These are phyloP conservation scores for Phytophthora melonis DNA, from an alignment of 352 stramenopile genomes.

Conservation along the genomic window DNA sequence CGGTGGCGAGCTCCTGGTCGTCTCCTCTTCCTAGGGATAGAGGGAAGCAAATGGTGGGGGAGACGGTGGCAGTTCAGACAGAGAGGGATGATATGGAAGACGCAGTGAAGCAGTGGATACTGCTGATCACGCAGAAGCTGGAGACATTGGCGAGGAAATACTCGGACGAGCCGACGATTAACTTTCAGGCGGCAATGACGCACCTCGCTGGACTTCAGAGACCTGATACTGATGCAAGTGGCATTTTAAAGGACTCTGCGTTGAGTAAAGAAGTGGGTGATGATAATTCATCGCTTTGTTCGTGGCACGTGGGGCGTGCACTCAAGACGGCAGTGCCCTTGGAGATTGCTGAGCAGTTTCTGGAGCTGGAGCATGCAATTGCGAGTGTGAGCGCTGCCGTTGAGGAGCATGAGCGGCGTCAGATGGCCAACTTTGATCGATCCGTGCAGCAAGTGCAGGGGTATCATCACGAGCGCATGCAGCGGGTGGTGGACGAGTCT, in stretches of 20 bases:
- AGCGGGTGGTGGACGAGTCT: constrained; percentile 61
- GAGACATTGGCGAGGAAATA: constrained; percentile 47
- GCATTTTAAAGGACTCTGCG: not conserved
- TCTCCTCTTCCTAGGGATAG: constrained; percentile 11
- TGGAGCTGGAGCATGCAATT: constrained; percentile 52
- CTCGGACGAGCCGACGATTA: constrained; percentile 45
- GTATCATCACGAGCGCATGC: constrained; percentile 63
- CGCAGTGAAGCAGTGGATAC: constrained; percentile 54
- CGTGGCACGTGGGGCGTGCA: constrained; percentile 48
- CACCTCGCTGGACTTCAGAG: constrained; percentile 23
- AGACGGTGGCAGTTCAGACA: constrained; percentile 30
- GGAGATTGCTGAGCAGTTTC: constrained; percentile 33
- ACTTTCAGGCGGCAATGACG: constrained; percentile 30
- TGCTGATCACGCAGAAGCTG: constrained; percentile 57
- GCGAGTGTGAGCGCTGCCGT: constrained; percentile 41
- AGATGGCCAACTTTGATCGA: constrained; percentile 56
- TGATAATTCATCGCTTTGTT: constrained; percentile 18
- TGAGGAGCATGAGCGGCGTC: constrained; percentile 40
- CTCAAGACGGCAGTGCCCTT: constrained; percentile 43
- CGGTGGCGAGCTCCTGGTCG: constrained; percentile 30
- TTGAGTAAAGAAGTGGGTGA: not conserved
- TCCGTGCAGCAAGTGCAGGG: constrained; percentile 61
- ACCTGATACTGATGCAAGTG: not conserved
- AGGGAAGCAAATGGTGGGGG: not conserved
- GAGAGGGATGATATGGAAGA: constrained; percentile 38